Evolutionary conservation across 106 monocot genomes (phyloP).

Genomic region (Acorus gramineus): DNA sequence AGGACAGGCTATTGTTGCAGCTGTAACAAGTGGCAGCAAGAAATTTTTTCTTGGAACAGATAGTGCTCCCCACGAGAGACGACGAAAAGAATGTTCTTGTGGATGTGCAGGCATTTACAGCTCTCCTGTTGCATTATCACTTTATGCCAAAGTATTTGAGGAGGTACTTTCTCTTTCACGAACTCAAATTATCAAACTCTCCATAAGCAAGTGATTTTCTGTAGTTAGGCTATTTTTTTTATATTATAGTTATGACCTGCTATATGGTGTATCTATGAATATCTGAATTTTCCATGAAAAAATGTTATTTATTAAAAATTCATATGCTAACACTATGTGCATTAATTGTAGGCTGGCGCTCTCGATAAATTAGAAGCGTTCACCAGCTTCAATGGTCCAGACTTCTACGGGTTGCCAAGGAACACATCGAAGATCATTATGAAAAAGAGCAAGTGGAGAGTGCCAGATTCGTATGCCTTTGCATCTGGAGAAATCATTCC

Average conservation of each 20-base stretch:
- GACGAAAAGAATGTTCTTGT: slow-evolving; percentile 66
- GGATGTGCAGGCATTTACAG: slow-evolving; percentile 96
- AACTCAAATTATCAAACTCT: too few species aligned
- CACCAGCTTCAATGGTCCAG: slow-evolving; percentile 93
- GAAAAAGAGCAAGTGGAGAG: slow-evolving; percentile 62
- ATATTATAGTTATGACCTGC: too few species aligned
- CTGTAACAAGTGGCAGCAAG: slow-evolving; percentile 90
- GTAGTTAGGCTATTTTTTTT: too few species aligned
- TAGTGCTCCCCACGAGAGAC: slow-evolving; percentile 85
- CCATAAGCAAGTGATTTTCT: too few species aligned
- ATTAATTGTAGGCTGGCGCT: slow-evolving; percentile 44
- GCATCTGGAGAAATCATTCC: slow-evolving; percentile 72
- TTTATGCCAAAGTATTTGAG: slow-evolving; percentile 88
- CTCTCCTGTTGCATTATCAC: slow-evolving; percentile 77
- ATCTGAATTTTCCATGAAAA: too few species aligned
- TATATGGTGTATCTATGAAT: too few species aligned
- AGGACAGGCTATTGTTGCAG: slow-evolving; percentile 86
- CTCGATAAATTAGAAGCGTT: slow-evolving; percentile 96
- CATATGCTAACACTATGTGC: too few species aligned
- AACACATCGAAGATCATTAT: slow-evolving; percentile 56
- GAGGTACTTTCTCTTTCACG: slow-evolving; percentile 31
- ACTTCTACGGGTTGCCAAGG: slow-evolving; percentile 85
- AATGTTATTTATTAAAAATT: too few species aligned
- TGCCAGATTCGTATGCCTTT: slow-evolving; percentile 56
- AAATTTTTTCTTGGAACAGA: slow-evolving; percentile 89